Evolutionary conservation across 441 rosid genomes (phyloP), one percentile per base, ranked within the genome.

Genomic region (Brassica hybrid): DNA sequence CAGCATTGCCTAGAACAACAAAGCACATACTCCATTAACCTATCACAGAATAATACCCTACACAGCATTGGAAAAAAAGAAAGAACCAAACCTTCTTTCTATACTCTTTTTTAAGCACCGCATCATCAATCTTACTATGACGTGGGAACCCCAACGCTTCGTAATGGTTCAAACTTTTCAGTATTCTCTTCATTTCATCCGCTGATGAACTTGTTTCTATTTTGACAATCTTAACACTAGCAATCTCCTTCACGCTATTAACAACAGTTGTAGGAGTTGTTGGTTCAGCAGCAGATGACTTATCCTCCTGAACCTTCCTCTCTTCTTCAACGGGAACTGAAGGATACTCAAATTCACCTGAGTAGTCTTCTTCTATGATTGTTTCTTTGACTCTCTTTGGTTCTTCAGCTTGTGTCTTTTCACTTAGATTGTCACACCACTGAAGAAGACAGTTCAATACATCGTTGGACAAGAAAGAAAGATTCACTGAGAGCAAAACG

Each of bases 171-270:
- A 62, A 36, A 81, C 96, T 86, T 76, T 80, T 83, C 62, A 94
- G 82, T 88, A 96, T 96, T 82, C 96, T 89, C 84, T 78, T 90
- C 97, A 96, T 96, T 82, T 96, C 99, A 83, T 87, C 90, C 74
- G 71, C 77, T 45, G 98, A 94, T 50, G 98, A 27, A 27, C 32
- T 27, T 27, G 32, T 27, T 27, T 27, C 32, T 27, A 27, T 5
- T 27, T 27, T 27, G 5, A 27, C 32, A 4, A 27, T 27, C 32
- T 27, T 4, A 27, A 27, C 32, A 4, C 32, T 27, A 27, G 32
- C 5, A 27, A 27, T 27, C 32, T 27, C 6, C 32, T 27, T 27
- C 32, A 27, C 32, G 32, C 32, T 27, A 27, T 27, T 27, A 27
- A 27, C 32, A 27, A 27, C 6, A 27, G 88, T 81, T 62, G 91